phyloP scores from a whole-genome alignment of 2,329 filamentous ascomycete species.

The Neoscytalidium dimidiatum region DNA sequence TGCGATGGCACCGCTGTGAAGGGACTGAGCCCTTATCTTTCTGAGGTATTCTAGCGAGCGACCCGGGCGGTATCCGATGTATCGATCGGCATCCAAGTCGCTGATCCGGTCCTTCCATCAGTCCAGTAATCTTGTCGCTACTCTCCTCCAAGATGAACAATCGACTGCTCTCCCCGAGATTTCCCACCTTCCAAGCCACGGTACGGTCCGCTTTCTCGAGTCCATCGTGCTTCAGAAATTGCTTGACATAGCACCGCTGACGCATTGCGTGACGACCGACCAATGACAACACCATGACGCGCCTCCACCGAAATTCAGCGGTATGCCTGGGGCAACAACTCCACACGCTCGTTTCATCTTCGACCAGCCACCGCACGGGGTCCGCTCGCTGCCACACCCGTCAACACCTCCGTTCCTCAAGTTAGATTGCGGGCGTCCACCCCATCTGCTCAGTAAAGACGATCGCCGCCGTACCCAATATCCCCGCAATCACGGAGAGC shows the following conservation, averaged over 20 bases:
- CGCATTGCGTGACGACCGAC: background rate
- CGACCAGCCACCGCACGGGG: too few relatives aligned
- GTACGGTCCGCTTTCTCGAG: background rate
- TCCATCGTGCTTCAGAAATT: background rate
- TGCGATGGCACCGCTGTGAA: background rate
- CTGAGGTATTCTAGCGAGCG: background rate
- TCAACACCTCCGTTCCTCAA: too few relatives aligned
- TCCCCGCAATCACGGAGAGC: too few relatives aligned
- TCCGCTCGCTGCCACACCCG: too few relatives aligned
- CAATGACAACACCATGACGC: background rate
- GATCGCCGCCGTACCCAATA: too few relatives aligned
- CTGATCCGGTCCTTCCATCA: background rate
- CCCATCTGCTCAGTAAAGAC: too few relatives aligned
- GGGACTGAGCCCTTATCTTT: too few relatives aligned
- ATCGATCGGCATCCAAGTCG: background rate
- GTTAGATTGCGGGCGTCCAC: too few relatives aligned
- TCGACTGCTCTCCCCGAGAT: background rate
- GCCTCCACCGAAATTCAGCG: too few relatives aligned
- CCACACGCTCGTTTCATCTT: too few relatives aligned
- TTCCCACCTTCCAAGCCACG: background rate
- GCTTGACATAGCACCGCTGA: background rate
- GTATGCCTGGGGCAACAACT: too few relatives aligned
- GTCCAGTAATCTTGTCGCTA: constrained; percentile 3
- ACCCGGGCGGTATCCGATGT: background rate
- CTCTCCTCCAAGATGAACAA: constrained; percentile 4